Conservation (phyloP, 148 eudicot genomes). For the Polygonum aviculare region DNA sequence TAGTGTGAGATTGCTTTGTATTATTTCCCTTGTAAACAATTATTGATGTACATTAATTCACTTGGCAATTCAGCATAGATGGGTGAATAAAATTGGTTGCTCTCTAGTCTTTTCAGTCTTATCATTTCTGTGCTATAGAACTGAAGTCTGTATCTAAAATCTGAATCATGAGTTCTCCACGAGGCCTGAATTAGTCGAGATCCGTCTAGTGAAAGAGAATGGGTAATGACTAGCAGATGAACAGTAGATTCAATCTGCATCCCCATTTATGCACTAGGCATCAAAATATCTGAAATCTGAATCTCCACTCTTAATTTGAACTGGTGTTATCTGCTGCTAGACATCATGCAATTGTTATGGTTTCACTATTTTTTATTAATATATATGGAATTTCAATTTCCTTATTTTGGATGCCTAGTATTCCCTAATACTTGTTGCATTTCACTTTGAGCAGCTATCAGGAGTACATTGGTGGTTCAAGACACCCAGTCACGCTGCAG, state of each 20-base stretch:
- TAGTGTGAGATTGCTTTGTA: not conserved
- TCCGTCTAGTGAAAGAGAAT: not conserved
- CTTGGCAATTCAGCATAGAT: not conserved
- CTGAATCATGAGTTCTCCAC: not conserved
- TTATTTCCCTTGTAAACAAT: not conserved
- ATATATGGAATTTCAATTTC: not conserved
- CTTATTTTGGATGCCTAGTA: not conserved
- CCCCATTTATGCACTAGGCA: not conserved
- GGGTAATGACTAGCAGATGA: not conserved
- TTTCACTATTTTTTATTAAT: not conserved
- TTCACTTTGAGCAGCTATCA: constrained; percentile 52
- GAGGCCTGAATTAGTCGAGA: not conserved
- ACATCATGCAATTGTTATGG: not conserved
- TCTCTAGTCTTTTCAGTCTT: not conserved
- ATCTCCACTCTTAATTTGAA: not conserved
- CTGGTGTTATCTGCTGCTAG: not conserved
- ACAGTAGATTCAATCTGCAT: not conserved
- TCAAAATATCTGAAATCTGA: not conserved
- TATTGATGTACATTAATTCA: not conserved
- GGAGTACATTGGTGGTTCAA: constrained; percentile 95
- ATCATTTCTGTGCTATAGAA: not conserved
- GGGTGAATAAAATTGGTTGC: not conserved
- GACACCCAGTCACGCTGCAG: constrained; percentile 96
- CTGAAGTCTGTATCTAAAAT: not conserved
- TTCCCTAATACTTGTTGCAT: not conserved